Base-by-base conservation (phyloP, 192 early-diverging fungal genomes). In the Pilobolus umbonatus region DNA sequence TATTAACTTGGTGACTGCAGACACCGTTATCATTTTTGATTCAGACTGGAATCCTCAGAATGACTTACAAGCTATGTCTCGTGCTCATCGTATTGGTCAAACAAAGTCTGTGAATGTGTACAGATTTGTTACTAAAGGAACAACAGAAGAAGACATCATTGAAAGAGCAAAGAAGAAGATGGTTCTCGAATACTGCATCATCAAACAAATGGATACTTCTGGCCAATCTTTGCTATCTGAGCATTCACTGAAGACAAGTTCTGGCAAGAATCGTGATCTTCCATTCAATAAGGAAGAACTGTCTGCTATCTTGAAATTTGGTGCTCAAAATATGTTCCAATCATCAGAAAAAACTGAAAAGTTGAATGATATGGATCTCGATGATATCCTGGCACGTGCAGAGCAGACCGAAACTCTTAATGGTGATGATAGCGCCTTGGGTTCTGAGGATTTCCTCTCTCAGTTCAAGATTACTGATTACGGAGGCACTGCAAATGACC, bases 81-180 rank as follows among this genome's bases (percentile, higher is more conserved):
- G 98, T 36, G 96, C 95, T 9, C 95, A 98, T 73, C 90, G 98
- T 58, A 98, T 95, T 58, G 94, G 97, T 0, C 98, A 99, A 68
- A 99, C 90, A 68, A 96, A 95, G 58, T 80, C 85, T 17, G 98
- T 99, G 12, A 92, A 95, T 44, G 95, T 99, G 5, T 99, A 98
- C 69, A 85, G 98, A 26, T 93, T 99, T 68, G 88, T 99, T 11
- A 90, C 95, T 28, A 93, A 96, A 63, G 95, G 89, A 59, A 95
- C 94, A 0, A 95, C 98, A 61, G 98, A 99, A 68, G 98, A 99
- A 73, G 91, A 96, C 44, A 94, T 99, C 57, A 82, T 98, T 34
- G 98, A 99, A 69, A 87, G 98, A 8, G 98, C 98, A 28, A 99
- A 99, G 65, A 81, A 92, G 64, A 99, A 99, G 73, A 98, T 97